Evolutionary conservation across 169 alveolate genomes (phyloP).

Genomic region (Plasmodium ovale): DNA sequence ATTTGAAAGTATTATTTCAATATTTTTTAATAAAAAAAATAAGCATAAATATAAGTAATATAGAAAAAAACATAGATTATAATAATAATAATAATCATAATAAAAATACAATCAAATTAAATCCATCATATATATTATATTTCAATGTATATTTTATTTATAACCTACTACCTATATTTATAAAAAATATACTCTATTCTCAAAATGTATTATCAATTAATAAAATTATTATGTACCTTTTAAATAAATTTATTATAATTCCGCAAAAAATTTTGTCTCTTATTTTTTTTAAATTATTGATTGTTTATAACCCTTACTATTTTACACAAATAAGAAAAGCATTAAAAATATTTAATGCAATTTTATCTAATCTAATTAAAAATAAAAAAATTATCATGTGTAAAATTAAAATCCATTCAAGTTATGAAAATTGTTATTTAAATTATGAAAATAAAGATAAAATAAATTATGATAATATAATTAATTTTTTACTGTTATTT

Average conservation of each 20-base stretch:
- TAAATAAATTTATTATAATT: conserved; percentile 59
- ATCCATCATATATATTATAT: conserved; percentile 61
- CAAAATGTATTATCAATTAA: conserved; percentile 70
- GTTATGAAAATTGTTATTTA: conserved; percentile 67
- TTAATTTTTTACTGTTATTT: conserved; percentile 44
- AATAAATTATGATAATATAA: conserved; percentile 57
- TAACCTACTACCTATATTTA: conserved; percentile 65
- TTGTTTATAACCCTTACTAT: conserved; percentile 71
- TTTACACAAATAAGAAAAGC: conserved; percentile 71
- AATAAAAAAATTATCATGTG: conserved; percentile 52
- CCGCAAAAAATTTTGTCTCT: conserved; percentile 64
- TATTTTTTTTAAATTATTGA: conserved; percentile 58
- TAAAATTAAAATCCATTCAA: conserved; percentile 55
- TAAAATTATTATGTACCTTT: conserved; percentile 52
- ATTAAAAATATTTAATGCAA: conserved; percentile 30
- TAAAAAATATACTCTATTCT: conserved; percentile 43
- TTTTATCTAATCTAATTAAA: conserved; percentile 25
- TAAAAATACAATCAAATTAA: conserved; percentile 25
- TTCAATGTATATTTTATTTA: conserved; percentile 60
- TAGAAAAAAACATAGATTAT: conserved; percentile 4
- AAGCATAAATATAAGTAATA: conserved; percentile 47
- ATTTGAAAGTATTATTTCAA: conserved; percentile 41
- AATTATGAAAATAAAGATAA: conserved; percentile 67
- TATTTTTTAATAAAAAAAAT: conserved; percentile 69
- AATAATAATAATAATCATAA: not conserved